phyloP scores from a whole-genome alignment of 257 asterid genomes.

The Penstemon barbatus region DNA sequence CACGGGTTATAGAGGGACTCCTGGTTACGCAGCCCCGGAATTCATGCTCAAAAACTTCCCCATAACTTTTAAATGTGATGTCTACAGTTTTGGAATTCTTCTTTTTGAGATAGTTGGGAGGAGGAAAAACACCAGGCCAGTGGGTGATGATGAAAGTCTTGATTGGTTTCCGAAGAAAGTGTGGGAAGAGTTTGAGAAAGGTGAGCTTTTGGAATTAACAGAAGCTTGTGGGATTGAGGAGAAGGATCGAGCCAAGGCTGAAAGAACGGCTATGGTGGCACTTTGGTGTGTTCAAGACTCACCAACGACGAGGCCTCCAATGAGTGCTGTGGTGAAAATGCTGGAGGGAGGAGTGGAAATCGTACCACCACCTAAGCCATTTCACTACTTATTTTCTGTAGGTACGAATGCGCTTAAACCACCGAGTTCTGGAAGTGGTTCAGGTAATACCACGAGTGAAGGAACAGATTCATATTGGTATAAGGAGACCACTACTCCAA shows the following conservation, averaged over 20 bases:
- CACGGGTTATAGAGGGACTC: constrained; percentile 43
- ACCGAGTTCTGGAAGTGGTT: constrained; percentile 23
- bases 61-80: constrained; percentile 40
- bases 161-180: constrained; percentile 45
- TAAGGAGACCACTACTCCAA: constrained; percentile 41
- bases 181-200: constrained; percentile 40
- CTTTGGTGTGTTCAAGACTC: constrained; percentile 36
- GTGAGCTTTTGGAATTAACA: constrained; percentile 24
- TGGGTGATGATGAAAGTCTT: constrained; percentile 26
- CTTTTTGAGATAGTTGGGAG: constrained; percentile 44
- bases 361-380: constrained; percentile 44
- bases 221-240: constrained; percentile 32
- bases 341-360: constrained; percentile 44
- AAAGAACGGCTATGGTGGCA: constrained; percentile 30
- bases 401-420: constrained; percentile 28
- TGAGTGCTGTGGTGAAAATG: constrained; percentile 44
- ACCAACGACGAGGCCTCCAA: constrained; percentile 27
- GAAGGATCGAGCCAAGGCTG: constrained; percentile 25
- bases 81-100: constrained; percentile 43
- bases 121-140: constrained; percentile 30
- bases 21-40: constrained; percentile 42
- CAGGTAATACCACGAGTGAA: constrained; percentile 30
- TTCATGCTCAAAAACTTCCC: constrained; percentile 39
- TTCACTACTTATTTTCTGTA: constrained; percentile 35
- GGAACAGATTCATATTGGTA: constrained; percentile 37